Base-by-base conservation (phyloP, 495 filamentous ascomycete species). In the Tuber melanosporum region DNA sequence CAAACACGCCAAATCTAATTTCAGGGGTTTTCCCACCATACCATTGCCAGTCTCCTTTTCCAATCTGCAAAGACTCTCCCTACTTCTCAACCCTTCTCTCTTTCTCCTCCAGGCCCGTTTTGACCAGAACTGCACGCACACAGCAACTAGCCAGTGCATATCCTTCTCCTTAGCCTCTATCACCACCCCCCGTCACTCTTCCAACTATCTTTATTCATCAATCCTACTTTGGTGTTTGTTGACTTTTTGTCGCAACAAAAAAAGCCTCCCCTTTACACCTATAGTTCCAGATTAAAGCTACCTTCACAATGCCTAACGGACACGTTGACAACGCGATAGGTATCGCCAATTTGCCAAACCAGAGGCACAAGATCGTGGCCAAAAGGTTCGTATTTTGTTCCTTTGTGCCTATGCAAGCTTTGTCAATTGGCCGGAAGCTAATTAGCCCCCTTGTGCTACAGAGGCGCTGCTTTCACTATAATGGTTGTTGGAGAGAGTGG, bases 401-500 rank as follows among this genome's bases (percentile, higher is more conserved):
- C 62, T 71, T 43, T 72, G 66, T 45, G 46, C 41, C 32, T 26
- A 17, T 39, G 70, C 57, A 66, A 66, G 57, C 32, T 36, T 36
- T 32, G 57, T 19, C 57, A 66, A 36, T 66, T 66, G 57, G 57
- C 57, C 4, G 57, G 57, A 52, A 73, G 46, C 75, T 82, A 79
- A 82, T 52, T 19, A 22, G 15, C 46, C 77, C 44, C 52, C 46
- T 22, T 26, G 70, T 70, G 46, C n/a, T 70, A 22, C 26, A 83
- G 82, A 79, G 95, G 95, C 85, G 95, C 95, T 82, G 94, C 94
- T 79, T 99, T 99, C 86, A 99, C 95, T 75, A 97, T 99, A 83
- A 99, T 99, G 95, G 95, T 98, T 87, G 95, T 97, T 87, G 95
- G 95, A 86, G 95, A 99, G 88, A 98, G 96, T 81, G 95, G 95